Percentiles rank a stretch among this genome's conserved stretches.
Evolutionary conservation across 2,329 filamentous ascomycete species (phyloP).

Genomic region (Cercospora sesami): DNA sequence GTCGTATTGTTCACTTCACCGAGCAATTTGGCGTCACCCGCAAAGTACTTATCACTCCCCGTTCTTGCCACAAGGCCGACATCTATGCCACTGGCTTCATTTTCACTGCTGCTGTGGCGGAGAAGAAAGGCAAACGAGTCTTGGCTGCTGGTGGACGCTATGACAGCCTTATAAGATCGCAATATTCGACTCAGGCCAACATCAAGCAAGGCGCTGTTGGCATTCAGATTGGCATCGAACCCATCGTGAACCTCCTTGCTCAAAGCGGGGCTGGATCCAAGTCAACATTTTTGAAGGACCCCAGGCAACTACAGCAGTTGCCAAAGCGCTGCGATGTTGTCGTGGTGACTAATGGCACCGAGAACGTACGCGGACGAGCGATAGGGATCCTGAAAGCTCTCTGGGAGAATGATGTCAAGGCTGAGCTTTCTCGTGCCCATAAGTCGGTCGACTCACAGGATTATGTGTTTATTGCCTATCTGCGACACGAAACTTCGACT

Average conservation of each 20-base stretch:
- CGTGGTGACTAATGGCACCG: constrained; percentile 73
- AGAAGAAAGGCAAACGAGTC: constrained; percentile 63
- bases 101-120: constrained; percentile 88
- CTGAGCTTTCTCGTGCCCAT: constrained; percentile 76
- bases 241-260: constrained; percentile 56
- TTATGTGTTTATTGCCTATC: constrained; percentile 81
- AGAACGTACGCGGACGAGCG: constrained; percentile 71
- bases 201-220: constrained; percentile 66
- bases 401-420: constrained; percentile 81
- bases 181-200: constrained; percentile 65
- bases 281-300: constrained; percentile 26
- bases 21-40: constrained; percentile 72
- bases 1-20: constrained; percentile 73
- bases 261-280: constrained; percentile 22
- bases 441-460: constrained; percentile 18
- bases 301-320: constrained; percentile 12
- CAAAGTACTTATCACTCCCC: constrained; percentile 79
- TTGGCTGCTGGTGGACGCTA: constrained; percentile 91
- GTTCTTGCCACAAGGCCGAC: constrained; percentile 85
- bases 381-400: constrained; percentile 75
- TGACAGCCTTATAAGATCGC: constrained; percentile 82
- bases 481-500: constrained; percentile 69
- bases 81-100: constrained; percentile 85
- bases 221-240: constrained; percentile 87
- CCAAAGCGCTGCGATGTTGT: constrained; percentile 71